phyloP scores from a whole-genome alignment of 2,329 filamentous ascomycete species.

The Phoma sp. region DNA sequence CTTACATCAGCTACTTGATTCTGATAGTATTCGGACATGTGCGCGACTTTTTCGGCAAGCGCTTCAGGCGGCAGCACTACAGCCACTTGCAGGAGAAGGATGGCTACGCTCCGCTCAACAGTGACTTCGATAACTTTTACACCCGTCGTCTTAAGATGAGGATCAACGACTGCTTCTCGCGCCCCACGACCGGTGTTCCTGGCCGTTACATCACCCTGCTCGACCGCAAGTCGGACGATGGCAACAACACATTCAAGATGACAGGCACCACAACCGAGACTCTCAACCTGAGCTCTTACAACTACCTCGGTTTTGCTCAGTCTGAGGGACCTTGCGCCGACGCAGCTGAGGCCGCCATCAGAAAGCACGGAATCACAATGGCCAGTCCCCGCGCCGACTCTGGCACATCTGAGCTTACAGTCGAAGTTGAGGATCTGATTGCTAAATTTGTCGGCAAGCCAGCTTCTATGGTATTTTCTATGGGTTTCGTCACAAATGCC shows the following conservation, averaged over 20 bases:
- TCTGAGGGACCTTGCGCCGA: conserved; percentile 97
- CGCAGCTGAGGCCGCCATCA: conserved; percentile 82
- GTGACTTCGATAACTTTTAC: conserved; percentile 99
- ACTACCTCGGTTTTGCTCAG: conserved; percentile 97
- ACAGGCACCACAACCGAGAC: conserved; percentile 93
- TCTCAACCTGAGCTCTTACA: conserved; percentile 98
- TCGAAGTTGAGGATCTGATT: conserved; percentile 88
- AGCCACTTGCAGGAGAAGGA: conserved; percentile 80
- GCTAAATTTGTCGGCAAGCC: conserved; percentile 94
- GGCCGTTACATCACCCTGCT: conserved; percentile 92
- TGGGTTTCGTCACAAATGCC: conserved; percentile 97
- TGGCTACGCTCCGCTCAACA: conserved; percentile 93
- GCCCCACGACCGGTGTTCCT: conserved; percentile 90
- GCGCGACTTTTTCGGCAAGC: conserved; percentile 96
- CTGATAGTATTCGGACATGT: conserved; percentile 95
- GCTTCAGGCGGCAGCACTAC: conserved; percentile 87
- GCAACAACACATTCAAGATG: conserved; percentile 87
- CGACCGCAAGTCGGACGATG: conserved; percentile 88
- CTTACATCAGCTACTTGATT: conserved; percentile 97
- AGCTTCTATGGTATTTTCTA: conserved; percentile 94
- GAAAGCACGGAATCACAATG: conserved; percentile 82
- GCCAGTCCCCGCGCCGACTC: conserved; percentile 82
- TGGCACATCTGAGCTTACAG: conserved; percentile 84
- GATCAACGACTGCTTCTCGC: conserved; percentile 95
- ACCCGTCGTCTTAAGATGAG: conserved; percentile 89